phyloP scores from a whole-genome alignment of 164 flowering plant genomes.

The Platanus orientalis region DNA sequence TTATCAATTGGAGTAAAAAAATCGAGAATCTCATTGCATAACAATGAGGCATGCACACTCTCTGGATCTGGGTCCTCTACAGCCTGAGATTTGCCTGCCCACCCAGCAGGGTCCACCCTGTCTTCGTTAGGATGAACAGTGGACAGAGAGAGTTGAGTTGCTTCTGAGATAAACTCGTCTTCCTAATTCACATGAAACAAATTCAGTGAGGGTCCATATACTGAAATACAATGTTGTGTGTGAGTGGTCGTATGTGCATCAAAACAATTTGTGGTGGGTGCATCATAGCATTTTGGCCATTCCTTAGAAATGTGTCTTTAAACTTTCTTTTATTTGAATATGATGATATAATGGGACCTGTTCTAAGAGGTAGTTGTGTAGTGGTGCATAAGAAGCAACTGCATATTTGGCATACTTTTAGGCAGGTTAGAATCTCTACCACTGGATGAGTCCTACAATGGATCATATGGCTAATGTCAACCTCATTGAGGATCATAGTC shows the following conservation, averaged over 20 bases:
- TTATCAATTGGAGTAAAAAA: conserved; percentile 22
- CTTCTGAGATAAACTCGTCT: conserved; percentile 17
- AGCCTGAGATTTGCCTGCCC: conserved; percentile 67
- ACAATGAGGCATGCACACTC: conserved; percentile 26
- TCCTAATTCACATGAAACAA: conserved; percentile 30
- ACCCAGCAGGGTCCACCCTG: conserved; percentile 26
- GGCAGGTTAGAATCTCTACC: background rate
- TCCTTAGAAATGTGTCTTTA: too few species aligned
- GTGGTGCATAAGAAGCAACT: background rate
- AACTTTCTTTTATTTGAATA: too few species aligned
- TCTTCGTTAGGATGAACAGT: conserved; percentile 22
- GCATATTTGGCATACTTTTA: background rate
- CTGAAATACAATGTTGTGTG: background rate
- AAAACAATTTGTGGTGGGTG: too few species aligned
- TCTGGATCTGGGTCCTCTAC: conserved; percentile 25
- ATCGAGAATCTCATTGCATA: conserved; percentile 53
- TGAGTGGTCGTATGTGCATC: too few species aligned
- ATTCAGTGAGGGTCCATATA: background rate
- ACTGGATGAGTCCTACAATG: background rate
- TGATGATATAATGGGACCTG: too few species aligned
- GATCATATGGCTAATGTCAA: background rate
- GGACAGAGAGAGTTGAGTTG: conserved; percentile 8
- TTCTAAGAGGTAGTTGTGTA: too few species aligned
- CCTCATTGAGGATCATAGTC: background rate
- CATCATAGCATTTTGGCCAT: too few species aligned